Conservation (phyloP, 805 yeast genomes). For the Starmerella stellata region DNA sequence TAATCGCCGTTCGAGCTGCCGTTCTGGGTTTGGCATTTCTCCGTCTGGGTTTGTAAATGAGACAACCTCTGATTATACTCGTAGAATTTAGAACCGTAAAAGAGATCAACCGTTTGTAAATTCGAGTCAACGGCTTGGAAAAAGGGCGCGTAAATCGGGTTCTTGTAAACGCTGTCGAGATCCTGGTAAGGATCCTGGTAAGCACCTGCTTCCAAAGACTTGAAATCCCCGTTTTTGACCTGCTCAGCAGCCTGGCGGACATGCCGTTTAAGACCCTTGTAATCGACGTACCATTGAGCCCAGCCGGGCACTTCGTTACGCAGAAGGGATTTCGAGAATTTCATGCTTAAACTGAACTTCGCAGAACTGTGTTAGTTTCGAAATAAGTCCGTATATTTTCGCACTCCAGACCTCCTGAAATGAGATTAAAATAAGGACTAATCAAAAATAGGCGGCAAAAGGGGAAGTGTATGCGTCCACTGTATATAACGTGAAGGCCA, state of each 20-base stretch:
- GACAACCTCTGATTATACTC: slow-evolving; percentile 60
- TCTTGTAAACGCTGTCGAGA: neutral
- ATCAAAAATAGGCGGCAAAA: too few species aligned
- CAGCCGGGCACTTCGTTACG: slow-evolving; percentile 91
- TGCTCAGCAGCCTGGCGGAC: slow-evolving; percentile 38
- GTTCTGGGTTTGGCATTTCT: slow-evolving; percentile 10
- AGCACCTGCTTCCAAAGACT: neutral
- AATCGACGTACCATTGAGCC: slow-evolving; percentile 65
- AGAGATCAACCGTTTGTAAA: slow-evolving; percentile 62
- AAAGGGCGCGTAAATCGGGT: slow-evolving; percentile 29
- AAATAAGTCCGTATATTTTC: too few species aligned
- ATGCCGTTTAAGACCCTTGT: slow-evolving; percentile 63
- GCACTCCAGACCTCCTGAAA: too few species aligned
- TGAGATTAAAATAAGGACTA: too few species aligned
- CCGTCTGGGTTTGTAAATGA: slow-evolving; percentile 20
- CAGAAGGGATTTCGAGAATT: slow-evolving; percentile 28
- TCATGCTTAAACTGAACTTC: slow-evolving; percentile 13
- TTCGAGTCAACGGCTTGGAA: slow-evolving; percentile 65
- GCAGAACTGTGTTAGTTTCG: too few species aligned
- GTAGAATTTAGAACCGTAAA: slow-evolving; percentile 50
- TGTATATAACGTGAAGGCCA: too few species aligned
- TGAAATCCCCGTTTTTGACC: neutral
- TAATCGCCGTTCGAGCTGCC: slow-evolving; percentile 33
- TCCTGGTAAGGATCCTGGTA: neutral
- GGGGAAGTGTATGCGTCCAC: too few species aligned